phyloP scores from a whole-genome alignment of 345 rosid genomes.

The Psidium guajava region DNA sequence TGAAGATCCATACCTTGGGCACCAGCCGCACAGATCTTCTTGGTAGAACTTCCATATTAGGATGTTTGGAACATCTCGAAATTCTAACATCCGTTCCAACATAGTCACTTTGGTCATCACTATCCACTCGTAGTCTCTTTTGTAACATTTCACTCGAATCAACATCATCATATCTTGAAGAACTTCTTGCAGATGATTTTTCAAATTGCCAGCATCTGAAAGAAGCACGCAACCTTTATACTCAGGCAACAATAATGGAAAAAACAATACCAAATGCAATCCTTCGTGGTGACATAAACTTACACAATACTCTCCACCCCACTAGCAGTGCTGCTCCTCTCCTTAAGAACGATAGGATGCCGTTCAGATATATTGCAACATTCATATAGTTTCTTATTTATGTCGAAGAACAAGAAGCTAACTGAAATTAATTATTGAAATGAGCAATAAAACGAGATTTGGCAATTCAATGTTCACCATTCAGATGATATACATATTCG shows the following conservation, averaged over 20 bases:
- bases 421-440: not conserved
- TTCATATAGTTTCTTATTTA: not conserved
- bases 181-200: slow-evolving; percentile 12
- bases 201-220: slow-evolving; percentile 34
- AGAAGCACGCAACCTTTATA: slow-evolving; percentile 1
- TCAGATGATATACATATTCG: not conserved
- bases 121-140: slow-evolving; percentile 16
- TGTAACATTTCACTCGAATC: slow-evolving; percentile 10
- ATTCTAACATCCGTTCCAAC: slow-evolving; percentile 12
- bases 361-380: not conserved
- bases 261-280: not conserved
- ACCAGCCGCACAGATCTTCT: slow-evolving; percentile 55
- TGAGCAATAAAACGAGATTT: not conserved
- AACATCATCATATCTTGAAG: slow-evolving; percentile 8
- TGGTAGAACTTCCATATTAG: slow-evolving; percentile 20
- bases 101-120: slow-evolving; percentile 4
- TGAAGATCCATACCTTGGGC: slow-evolving; percentile 26
- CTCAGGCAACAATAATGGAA: not conserved
- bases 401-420: not conserved
- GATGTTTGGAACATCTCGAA: slow-evolving; percentile 21
- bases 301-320: slow-evolving; percentile 47
- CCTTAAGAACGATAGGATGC: slow-evolving; percentile 35
- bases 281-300: slow-evolving; percentile 11
- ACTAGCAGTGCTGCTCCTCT: slow-evolving; percentile 37
- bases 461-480: not conserved